Evolutionary conservation across 345 rosid species (phyloP).

Genomic region (Turnera subulata): DNA sequence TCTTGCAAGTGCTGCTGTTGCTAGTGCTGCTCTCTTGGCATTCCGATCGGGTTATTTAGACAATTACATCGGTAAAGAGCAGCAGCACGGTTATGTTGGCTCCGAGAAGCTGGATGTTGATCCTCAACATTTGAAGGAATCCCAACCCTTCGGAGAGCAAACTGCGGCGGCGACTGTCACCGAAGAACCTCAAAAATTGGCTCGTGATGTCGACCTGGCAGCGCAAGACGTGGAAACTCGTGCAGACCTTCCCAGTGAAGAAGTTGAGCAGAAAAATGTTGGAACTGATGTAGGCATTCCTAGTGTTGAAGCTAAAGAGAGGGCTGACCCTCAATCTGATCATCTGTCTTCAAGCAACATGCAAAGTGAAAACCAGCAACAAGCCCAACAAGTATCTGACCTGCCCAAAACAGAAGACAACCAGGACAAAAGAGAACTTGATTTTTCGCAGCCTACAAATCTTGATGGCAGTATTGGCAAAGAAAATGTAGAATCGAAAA

Average conservation of each 20-base stretch:
- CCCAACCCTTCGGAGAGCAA: conserved; percentile 25
- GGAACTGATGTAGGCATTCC: conserved; percentile 9
- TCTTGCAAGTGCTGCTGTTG: conserved; percentile 47
- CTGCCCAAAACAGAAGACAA: conserved; percentile 29
- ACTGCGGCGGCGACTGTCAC: conserved; percentile 23
- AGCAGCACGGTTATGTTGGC: conserved; percentile 25
- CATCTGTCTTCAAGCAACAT: conserved; percentile 21
- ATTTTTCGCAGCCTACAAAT: conserved; percentile 24
- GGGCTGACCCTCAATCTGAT: conserved; percentile 13
- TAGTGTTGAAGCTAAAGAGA: conserved; percentile 12
- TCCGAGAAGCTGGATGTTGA: conserved; percentile 19
- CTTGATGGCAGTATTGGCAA: conserved; percentile 24
- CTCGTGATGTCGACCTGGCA: conserved; percentile 20
- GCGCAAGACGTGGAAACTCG: conserved; percentile 8
- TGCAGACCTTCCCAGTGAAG: conserved; percentile 10
- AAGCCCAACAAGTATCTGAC: conserved; percentile 33
- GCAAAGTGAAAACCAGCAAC: conserved; percentile 22
- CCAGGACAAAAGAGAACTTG: conserved; percentile 26
- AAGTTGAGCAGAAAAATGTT: conserved; percentile 25
- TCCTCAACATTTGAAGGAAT: conserved; percentile 22
- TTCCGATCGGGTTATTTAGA: conserved; percentile 64
- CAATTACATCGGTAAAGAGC: conserved; percentile 34
- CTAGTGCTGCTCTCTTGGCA: conserved; percentile 45
- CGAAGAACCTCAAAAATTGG: conserved; percentile 31
- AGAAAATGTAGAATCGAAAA: conserved; percentile 32